Base-by-base conservation (phyloP, 192 early-diverging fungal genomes). In the Backusella psychrophila region DNA sequence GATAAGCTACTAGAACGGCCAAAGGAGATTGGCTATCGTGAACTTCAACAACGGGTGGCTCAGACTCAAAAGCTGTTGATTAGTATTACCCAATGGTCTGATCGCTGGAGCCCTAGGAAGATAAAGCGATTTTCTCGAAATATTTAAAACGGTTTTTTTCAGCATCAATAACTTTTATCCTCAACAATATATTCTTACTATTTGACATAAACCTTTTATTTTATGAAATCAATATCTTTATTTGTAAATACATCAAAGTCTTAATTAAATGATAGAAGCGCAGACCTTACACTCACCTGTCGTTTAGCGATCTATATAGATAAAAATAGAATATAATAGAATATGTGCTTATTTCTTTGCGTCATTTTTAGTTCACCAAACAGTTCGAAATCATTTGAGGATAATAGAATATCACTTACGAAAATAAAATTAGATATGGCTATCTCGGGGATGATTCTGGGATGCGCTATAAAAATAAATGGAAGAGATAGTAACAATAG, bases 1-100 rank as follows among this genome's bases (percentile, higher is more conserved):
- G 34, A 35, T 21, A 35, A 52, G 15, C 12, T 75, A 15, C 66
- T 75, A 35, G 73, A 73, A 8, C 71, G 75, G 39, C 19, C 33
- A 14, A n/a, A 74, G 26, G 78, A 52, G 8, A 74, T 79, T 33
- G 59, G 63, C 4, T 79, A 39, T 53, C 78, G 78, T n/a, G 71
- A 72, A 26, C 38, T 79, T 8, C 66, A 79, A 59, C 39, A 8
- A 7, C 26, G 78, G 5, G 73, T 79, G 21, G 19, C 17, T 8
- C 15, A 17, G 4, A 29, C 74, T 4, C 44, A 70, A 26, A 19
- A 46, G 15, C 8, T 79, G 5, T 14, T 69, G 11, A 38, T 23
- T 29, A 19, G 59, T 41, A 69, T 71, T 21, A 35, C 26, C 23
- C 33, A 74, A 70, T 79, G 78, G 78, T 75, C 78, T 33, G 74